Conservation (phyloP, 768 basidiomycete species). For the Tricholoma flavovirens region DNA sequence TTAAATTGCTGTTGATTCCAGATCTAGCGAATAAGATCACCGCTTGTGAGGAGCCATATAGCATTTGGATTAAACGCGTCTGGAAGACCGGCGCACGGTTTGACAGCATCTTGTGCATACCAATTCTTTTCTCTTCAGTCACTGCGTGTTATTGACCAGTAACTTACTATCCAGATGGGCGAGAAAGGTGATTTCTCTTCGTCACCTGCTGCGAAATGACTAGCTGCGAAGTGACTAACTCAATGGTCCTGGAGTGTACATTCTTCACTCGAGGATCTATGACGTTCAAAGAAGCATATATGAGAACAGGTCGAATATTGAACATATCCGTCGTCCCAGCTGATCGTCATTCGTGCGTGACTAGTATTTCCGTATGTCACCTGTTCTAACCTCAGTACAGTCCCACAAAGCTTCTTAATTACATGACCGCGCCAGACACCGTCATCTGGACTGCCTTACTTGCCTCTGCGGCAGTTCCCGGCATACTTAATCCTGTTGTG, state of each 20-base stretch:
- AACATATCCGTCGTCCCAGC: conserved; percentile 93
- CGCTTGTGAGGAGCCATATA: conserved; percentile 73
- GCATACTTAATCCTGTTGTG: conserved; percentile 92
- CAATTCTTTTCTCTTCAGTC: background rate
- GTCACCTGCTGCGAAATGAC: background rate
- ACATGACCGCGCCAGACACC: conserved; percentile 92
- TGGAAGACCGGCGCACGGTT: conserved; percentile 92
- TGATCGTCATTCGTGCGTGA: conserved; percentile 72
- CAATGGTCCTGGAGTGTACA: conserved; percentile 43
- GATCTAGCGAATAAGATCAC: conserved; percentile 79
- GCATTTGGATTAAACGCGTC: conserved; percentile 65
- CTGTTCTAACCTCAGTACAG: conserved; percentile 30
- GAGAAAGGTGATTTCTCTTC: conserved; percentile 52
- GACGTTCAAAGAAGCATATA: conserved; percentile 94
- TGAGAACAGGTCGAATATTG: conserved; percentile 86
- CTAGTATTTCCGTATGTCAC: conserved; percentile 11
- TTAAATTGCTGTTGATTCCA: conserved; percentile 71
- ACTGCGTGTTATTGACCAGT: conserved; percentile 6
- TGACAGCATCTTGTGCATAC: conserved; percentile 58
- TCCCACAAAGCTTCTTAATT: conserved; percentile 93
- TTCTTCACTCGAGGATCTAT: conserved; percentile 92
- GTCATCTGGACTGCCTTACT: conserved; percentile 77
- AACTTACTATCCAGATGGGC: conserved; percentile 57
- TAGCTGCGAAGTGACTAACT: background rate
- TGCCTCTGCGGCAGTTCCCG: conserved; percentile 92